Evolutionary conservation across 2,329 filamentous ascomycete species (phyloP).

Genomic region (Thielaviopsis populi): DNA sequence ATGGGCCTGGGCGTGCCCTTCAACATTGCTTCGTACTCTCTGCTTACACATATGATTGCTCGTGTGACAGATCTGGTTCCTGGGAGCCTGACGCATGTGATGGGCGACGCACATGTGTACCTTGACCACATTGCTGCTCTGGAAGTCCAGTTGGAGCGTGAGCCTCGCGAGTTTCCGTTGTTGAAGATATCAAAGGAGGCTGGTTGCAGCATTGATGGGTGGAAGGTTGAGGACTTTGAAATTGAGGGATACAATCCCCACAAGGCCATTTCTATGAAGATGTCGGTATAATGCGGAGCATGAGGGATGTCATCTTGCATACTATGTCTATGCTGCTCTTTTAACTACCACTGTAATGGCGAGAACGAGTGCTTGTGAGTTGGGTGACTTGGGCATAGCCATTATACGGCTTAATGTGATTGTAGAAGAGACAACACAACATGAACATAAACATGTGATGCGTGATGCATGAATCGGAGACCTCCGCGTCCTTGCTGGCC

Average conservation of each 20-base stretch:
- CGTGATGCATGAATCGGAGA: background rate
- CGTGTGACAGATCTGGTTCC: conserved; percentile 72
- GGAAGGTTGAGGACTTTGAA: conserved; percentile 76
- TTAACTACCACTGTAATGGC: background rate
- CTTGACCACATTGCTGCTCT: conserved; percentile 82
- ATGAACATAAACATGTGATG: background rate
- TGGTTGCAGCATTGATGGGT: conserved; percentile 71
- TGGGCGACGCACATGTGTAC: conserved; percentile 98
- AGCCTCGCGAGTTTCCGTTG: conserved; percentile 67
- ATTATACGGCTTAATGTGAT: background rate
- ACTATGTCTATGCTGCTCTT: background rate
- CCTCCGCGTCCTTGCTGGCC: background rate
- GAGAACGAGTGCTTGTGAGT: background rate
- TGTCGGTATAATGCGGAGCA: conserved; percentile 54
- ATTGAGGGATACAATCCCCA: conserved; percentile 82
- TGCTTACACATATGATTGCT: conserved; percentile 90
- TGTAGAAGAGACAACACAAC: background rate
- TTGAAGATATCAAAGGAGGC: conserved; percentile 55
- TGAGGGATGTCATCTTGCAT: background rate
- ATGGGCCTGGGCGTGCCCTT: conserved; percentile 97
- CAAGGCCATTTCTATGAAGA: conserved; percentile 92
- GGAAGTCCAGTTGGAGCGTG: conserved; percentile 60
- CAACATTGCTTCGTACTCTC: conserved; percentile 89
- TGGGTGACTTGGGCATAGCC: background rate
- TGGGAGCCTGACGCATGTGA: conserved; percentile 79